A percentile compares a stretch with the other conserved stretches of the same genome.
These are phyloP conservation scores for Polysphondylium violaceum DNA, from an alignment of 78 protist species.

Conservation along the genomic window DNA sequence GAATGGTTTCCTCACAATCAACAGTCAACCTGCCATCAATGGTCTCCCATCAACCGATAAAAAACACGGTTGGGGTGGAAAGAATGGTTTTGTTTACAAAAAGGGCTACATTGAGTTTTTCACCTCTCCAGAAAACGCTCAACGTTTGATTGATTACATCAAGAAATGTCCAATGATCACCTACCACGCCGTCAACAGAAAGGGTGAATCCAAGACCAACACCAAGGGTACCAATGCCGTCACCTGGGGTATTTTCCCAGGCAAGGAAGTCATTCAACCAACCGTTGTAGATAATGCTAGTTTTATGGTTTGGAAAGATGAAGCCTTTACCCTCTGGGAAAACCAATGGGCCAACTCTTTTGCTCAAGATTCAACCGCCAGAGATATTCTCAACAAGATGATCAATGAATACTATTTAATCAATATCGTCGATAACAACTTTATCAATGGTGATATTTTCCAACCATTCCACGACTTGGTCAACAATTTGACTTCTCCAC, in stretches of 20 bases:
- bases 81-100: slow-evolving; percentile 95
- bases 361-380: background rate
- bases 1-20: slow-evolving; percentile 94
- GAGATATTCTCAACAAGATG: slow-evolving; percentile 72
- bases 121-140: slow-evolving; percentile 76
- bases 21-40: slow-evolving; percentile 96
- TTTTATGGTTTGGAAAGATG: slow-evolving; percentile 95
- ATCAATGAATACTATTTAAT: slow-evolving; percentile 85
- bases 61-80: slow-evolving; percentile 97
- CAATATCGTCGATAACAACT: slow-evolving; percentile 95
- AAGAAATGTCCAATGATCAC: slow-evolving; percentile 77
- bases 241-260: slow-evolving; percentile 99
- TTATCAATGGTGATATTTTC: slow-evolving; percentile 86
- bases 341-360: slow-evolving; percentile 84
- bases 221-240: slow-evolving; percentile 88
- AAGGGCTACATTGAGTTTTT: slow-evolving; percentile 97
- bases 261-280: slow-evolving; percentile 94
- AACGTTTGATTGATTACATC: slow-evolving; percentile 8
- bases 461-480: slow-evolving; percentile 55
- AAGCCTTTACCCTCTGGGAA: slow-evolving; percentile 94
- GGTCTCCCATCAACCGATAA: slow-evolving; percentile 89
- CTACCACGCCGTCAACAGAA: slow-evolving; percentile 87
- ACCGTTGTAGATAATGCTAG: slow-evolving; percentile 93
- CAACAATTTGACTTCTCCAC: slow-evolving; percentile 19
- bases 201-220: slow-evolving; percentile 61